These are phyloP conservation scores for Diophrys appendiculata DNA, from an alignment of 73 alveolate genomes.

Conservation along the genomic window DNA sequence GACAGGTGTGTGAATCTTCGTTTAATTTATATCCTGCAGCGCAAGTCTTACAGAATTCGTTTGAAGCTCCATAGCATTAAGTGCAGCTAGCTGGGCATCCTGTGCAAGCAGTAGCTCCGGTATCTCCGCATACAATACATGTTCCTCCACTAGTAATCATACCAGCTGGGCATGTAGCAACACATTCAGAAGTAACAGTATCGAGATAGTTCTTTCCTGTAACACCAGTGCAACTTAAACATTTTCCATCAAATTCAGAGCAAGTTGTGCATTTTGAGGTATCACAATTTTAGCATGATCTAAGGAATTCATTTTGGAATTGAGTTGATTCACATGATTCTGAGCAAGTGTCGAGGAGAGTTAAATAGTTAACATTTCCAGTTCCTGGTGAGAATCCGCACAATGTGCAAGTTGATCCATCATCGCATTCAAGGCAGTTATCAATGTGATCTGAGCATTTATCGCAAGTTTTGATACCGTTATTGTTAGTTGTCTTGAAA, in stretches of 20 bases:
- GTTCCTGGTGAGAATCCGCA: background rate
- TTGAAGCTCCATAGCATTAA: background rate
- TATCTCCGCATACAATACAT: background rate
- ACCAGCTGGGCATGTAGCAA: background rate
- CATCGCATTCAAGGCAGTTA: background rate
- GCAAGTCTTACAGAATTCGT: background rate
- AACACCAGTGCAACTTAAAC: background rate
- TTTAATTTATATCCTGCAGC: conserved; percentile 1
- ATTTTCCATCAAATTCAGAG: background rate
- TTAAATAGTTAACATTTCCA: too few relatives aligned
- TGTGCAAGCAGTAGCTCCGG: background rate
- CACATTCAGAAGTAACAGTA: background rate
- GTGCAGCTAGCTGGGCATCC: background rate
- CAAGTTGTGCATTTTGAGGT: background rate
- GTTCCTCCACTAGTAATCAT: too few relatives aligned
- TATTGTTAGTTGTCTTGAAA: background rate
- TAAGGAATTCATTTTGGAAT: background rate
- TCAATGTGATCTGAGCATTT: background rate
- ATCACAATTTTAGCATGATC: background rate
- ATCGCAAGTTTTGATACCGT: background rate
- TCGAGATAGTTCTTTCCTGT: background rate
- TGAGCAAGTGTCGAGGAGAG: background rate
- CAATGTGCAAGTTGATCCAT: background rate
- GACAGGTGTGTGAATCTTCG: background rate
- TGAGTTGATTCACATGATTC: background rate